Percentiles rank a stretch among this genome's conserved stretches.
Conservation (phyloP, 805 yeast species). For the Middelhovenomyces tepae region DNA sequence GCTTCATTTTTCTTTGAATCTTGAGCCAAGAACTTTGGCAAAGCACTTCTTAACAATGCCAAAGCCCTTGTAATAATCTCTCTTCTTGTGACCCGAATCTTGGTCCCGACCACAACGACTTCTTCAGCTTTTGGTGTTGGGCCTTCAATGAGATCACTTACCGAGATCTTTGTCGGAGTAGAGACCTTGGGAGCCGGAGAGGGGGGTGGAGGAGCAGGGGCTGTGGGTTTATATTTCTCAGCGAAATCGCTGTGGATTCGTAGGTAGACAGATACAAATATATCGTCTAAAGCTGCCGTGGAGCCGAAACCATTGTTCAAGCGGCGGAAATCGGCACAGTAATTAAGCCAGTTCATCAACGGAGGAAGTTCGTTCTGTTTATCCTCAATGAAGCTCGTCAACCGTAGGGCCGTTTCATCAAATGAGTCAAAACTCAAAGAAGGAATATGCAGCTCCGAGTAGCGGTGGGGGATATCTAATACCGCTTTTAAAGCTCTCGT, state of each 20-base stretch:
- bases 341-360: constrained; percentile 18
- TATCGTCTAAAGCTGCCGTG: constrained; percentile 64
- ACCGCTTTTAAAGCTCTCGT: constrained; percentile 44
- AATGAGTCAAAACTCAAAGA: constrained; percentile 39
- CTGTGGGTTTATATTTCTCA: constrained; percentile 2
- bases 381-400: constrained; percentile 21
- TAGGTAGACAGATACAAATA: constrained; percentile 53
- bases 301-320: constrained; percentile 78
- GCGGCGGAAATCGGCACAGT: constrained; percentile 46
- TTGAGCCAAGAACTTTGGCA: constrained; percentile 9
- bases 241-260: constrained; percentile 30
- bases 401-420: constrained; percentile 28
- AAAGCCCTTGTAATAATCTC: constrained; percentile 35
- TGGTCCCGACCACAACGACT: constrained; percentile 13
- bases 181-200: too few species aligned
- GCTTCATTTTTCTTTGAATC: too few species aligned
- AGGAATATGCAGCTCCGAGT: constrained; percentile 44
- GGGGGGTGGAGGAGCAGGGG: background rate
- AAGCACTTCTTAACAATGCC: constrained; percentile 20
- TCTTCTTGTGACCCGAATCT: constrained; percentile 37
- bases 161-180: constrained; percentile 4
- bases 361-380: constrained; percentile 13
- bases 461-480: constrained; percentile 35
- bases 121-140: constrained; percentile 27
- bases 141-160: constrained; percentile 8